Conservation (phyloP, 2,329 filamentous ascomycete genomes). For the Ophiostoma tasmaniense region DNA sequence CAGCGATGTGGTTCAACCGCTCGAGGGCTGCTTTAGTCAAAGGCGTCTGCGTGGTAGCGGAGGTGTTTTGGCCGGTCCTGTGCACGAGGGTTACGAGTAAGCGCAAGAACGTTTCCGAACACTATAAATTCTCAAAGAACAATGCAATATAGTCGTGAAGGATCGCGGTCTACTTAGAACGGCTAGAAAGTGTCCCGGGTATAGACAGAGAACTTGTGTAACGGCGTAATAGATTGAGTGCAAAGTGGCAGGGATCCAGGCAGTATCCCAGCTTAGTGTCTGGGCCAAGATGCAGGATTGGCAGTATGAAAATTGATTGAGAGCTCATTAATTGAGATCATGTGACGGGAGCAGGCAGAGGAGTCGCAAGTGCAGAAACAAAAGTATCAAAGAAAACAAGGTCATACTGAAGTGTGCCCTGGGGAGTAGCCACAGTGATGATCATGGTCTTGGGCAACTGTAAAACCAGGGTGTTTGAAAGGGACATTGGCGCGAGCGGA, state of each 20-base stretch:
- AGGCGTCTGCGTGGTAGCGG: neutral
- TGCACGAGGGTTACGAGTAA: neutral
- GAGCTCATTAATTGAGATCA: neutral
- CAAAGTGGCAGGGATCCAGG: neutral
- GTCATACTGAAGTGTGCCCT: neutral
- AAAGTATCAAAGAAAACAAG: neutral
- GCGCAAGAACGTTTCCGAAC: neutral
- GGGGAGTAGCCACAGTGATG: neutral
- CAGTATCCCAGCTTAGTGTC: neutral
- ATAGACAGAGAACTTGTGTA: neutral
- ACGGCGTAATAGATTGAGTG: neutral
- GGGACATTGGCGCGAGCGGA: neutral
- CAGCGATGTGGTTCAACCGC: neutral
- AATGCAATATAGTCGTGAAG: neutral
- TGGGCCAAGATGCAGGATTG: neutral
- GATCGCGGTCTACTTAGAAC: neutral
- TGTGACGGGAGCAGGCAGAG: neutral
- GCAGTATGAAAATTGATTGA: neutral
- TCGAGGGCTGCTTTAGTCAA: neutral
- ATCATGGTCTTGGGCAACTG: neutral
- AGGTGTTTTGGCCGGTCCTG: neutral
- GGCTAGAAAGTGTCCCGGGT: neutral
- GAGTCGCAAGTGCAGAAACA: neutral
- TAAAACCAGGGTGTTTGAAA: neutral
- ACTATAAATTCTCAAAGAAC: neutral